Evolutionary conservation across 2,329 filamentous ascomycete species (phyloP).

Genomic region (Fusarium staphyleae): DNA sequence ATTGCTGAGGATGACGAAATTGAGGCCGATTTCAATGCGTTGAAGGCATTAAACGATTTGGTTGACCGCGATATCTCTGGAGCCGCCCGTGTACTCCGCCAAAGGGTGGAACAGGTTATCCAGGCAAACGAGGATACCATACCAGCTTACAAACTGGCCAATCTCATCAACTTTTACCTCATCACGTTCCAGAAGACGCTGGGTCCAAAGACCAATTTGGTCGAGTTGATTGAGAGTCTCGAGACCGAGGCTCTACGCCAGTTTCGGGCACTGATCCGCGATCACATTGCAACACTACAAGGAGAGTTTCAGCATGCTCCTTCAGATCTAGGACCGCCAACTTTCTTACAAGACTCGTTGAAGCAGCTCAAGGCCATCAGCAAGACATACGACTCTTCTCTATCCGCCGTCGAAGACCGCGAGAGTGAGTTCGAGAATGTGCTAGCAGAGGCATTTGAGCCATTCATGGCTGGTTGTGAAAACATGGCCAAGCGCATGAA

Average conservation of each 20-base stretch:
- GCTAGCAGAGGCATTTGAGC: conserved; percentile 81
- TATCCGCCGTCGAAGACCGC: conserved; percentile 64
- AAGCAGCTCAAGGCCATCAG: conserved; percentile 80
- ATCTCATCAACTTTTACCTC: conserved; percentile 87
- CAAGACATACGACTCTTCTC: conserved; percentile 85
- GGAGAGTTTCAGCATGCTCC: conserved; percentile 73
- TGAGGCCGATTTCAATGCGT: conserved; percentile 73
- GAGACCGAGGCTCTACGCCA: conserved; percentile 81
- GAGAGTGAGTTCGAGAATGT: conserved; percentile 78
- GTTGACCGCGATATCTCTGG: conserved; percentile 86
- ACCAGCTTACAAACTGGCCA: conserved; percentile 87
- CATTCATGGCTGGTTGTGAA: conserved; percentile 79
- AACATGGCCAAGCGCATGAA: conserved; percentile 69
- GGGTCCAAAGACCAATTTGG: conserved; percentile 70
- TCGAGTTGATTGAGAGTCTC: conserved; percentile 72
- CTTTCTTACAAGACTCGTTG: conserved; percentile 81
- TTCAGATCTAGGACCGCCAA: conserved; percentile 76
- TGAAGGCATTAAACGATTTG: conserved; percentile 81
- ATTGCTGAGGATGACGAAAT: conserved; percentile 63
- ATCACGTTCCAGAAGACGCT: conserved; percentile 84
- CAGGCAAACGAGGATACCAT: conserved; percentile 92
- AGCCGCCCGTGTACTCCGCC: conserved; percentile 82
- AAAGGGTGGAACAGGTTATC: conserved; percentile 89
- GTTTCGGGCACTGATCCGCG: conserved; percentile 81
- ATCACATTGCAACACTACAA: conserved; percentile 79